A percentile compares a stretch with the other conserved stretches of the same genome.
These are phyloP conservation scores for Pholiota microspora DNA, from an alignment of 768 basidiomycete genomes.

Conservation along the genomic window DNA sequence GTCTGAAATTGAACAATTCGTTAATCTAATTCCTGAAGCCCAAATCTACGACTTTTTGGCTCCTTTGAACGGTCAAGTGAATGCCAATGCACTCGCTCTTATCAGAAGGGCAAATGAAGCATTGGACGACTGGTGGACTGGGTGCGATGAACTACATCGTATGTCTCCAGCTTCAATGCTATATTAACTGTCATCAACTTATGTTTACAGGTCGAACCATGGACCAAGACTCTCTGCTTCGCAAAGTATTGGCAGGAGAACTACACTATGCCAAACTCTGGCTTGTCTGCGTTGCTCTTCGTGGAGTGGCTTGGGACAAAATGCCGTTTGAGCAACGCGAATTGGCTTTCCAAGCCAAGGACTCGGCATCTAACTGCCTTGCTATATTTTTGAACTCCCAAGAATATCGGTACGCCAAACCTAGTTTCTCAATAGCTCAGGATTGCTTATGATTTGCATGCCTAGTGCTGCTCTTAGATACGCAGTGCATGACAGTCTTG, in stretches of 20 bases:
- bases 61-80: constrained; percentile 83
- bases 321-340: constrained; percentile 95
- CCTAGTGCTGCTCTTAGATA: constrained; percentile 83
- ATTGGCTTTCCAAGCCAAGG: constrained; percentile 92
- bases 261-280: constrained; percentile 92
- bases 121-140: constrained; percentile 88
- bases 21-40: constrained; percentile 42
- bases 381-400: constrained; percentile 80
- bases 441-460: constrained; percentile 11
- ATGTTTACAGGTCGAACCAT: constrained; percentile 59
- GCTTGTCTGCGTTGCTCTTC: constrained; percentile 89
- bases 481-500: constrained; percentile 90
- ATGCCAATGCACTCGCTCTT: constrained; percentile 80
- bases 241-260: constrained; percentile 86
- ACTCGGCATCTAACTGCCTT: constrained; percentile 84
- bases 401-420: constrained; percentile 66
- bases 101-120: constrained; percentile 85
- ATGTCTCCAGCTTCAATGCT: constrained; percentile 20
- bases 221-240: constrained; percentile 82
- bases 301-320: constrained; percentile 94
- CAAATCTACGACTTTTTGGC: constrained; percentile 92
- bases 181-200: constrained; percentile 8
- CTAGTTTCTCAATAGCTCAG: neutral
- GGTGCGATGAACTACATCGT: constrained; percentile 86
- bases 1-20: too few species aligned